Evolutionary conservation across 1,284 basidiomycete species (phyloP), one percentile per base, ranked within the genome.

Genomic region (Gomphus bonarii): DNA sequence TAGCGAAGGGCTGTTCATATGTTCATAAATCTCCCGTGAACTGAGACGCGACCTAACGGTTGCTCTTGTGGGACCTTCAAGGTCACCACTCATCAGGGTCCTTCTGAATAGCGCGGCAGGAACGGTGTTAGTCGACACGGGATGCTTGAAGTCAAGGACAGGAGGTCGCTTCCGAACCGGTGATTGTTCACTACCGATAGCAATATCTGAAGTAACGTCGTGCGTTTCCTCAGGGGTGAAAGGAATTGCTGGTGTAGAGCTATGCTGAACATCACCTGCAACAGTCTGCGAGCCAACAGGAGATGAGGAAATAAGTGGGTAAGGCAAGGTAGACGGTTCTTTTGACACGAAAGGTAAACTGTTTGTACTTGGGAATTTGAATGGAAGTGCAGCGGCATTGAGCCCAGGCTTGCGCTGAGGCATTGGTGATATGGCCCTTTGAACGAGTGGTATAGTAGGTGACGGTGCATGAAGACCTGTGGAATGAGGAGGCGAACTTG

Each of bases 21-120:
- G 82, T 20, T 87, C 84, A 61, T 78, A 75, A 60, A 76, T 69
- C 54, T 82, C 80, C 55, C 79, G 77, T 14, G 87, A 88, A 66
- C 79, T 75, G 58, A 88, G 74, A 42, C 86, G 75, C n/a, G 86
- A 88, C 40, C 86, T 83, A 30, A 87, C 85, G 50, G 74, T 73
- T 44, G 79, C 73, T 54, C 85, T 77, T 2, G 83, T 82, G 47
- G 82, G 75, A 60, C 86, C 85, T 54, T 88, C 79, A 16, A 59
- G 59, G 50, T 70, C 70, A 40, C 70, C 73, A 61, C 74, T 79
- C 28, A 78, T 81, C 54, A 88, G 73, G 11, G 86, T 84, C 70
- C 90, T 90, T 51, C 57, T 61, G 78, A 91, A 91, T 58, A 90
- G 65, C 3, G 86, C 87, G 43, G 88, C 88, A 22, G 88, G 88